A percentile compares a stretch with the other conserved stretches of the same genome.
Evolutionary conservation across 106 monocot genomes (phyloP).

Genomic region (Ottelia alismoides): DNA sequence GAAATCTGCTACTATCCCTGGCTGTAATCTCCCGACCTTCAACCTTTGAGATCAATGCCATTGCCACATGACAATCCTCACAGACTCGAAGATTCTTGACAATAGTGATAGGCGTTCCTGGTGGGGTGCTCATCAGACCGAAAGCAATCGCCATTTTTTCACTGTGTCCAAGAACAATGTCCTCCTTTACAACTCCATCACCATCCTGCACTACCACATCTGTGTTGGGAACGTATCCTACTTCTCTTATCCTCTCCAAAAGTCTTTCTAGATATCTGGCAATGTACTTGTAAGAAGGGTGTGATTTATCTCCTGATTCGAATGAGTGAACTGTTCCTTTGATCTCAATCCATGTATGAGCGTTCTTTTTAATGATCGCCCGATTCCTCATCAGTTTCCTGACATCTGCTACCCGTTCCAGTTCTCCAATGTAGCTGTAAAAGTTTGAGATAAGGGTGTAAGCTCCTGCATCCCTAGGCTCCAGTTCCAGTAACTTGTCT

Average conservation of each 20-base stretch:
- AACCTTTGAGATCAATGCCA: conserved; percentile 49
- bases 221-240: conserved; percentile 47
- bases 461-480: conserved; percentile 3
- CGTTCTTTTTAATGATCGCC: conserved; percentile 36
- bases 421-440: conserved; percentile 25
- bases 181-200: conserved; percentile 41
- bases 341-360: conserved; percentile 63
- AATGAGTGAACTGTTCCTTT: conserved; percentile 42
- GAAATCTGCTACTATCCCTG: conserved; percentile 59
- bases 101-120: conserved; percentile 32
- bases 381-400: conserved; percentile 11
- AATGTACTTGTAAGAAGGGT: conserved; percentile 32
- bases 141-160: conserved; percentile 67
- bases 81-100: conserved; percentile 65
- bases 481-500: conserved; percentile 4
- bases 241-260: conserved; percentile 14
- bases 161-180: conserved; percentile 37
- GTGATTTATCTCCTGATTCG: conserved; percentile 39
- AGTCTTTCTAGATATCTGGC: conserved; percentile 29
- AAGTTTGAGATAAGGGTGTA: conserved; percentile 44
- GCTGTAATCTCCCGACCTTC: conserved; percentile 47
- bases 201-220: conserved; percentile 18
- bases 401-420: conserved; percentile 25
- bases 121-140: conserved; percentile 30
- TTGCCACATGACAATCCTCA: conserved; percentile 44